Evolutionary conservation across 164 flowering plant species (phyloP).

Genomic region (Macadamia integrifolia): DNA sequence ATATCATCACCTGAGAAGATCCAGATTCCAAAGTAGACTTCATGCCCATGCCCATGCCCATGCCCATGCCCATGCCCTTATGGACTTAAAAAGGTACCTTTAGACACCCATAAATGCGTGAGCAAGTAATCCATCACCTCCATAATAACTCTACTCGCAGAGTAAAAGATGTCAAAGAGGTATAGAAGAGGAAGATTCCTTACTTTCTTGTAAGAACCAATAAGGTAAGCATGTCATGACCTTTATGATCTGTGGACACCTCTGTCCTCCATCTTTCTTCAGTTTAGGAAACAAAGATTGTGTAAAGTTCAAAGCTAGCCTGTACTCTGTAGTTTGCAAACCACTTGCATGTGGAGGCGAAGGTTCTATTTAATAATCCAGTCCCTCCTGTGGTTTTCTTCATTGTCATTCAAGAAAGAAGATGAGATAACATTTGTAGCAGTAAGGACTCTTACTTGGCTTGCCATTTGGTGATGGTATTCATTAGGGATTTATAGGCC

Average conservation of each 20-base stretch:
- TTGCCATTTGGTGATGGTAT: constrained; percentile 11
- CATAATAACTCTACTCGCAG: too few species aligned
- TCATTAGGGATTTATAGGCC: constrained; percentile 18
- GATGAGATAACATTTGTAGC: too few species aligned
- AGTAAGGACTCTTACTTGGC: neutral
- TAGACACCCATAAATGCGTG: too few species aligned
- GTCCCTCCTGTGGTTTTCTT: constrained; percentile 1
- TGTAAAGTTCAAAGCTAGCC: neutral
- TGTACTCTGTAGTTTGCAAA: neutral
- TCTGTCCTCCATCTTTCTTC: too few species aligned
- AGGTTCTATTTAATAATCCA: neutral
- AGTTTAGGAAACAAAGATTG: too few species aligned
- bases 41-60: too few species aligned
- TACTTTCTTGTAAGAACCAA: neutral
- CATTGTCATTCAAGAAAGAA: neutral
- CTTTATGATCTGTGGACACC: neutral
- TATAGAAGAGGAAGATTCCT: neutral
- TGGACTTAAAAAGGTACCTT: too few species aligned
- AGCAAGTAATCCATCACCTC: too few species aligned
- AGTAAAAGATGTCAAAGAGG: too few species aligned
- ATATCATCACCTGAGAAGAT: too few species aligned
- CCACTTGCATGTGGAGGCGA: neutral
- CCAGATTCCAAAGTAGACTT: too few species aligned
- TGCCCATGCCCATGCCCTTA: too few species aligned
- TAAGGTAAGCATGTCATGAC: neutral